phyloP scores from a whole-genome alignment of 768 basidiomycete species.

The Floccularia luteovirens region DNA sequence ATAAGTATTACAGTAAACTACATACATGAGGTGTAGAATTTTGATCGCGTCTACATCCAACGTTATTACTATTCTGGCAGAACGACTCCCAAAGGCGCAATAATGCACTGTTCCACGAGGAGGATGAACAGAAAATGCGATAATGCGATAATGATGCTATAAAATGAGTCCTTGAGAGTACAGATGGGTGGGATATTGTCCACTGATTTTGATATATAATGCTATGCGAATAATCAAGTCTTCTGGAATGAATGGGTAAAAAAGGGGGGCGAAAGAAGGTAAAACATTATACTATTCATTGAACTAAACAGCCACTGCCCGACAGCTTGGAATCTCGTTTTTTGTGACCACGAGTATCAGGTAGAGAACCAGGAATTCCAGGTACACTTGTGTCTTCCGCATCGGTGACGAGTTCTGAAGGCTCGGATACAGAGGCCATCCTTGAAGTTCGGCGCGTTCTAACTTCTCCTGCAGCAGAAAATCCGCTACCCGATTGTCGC shows the following conservation, averaged over 20 bases:
- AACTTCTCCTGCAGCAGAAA: not conserved
- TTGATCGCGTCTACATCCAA: no score
- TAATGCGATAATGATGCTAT: not conserved
- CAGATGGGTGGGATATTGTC: no score
- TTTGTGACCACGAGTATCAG: slow-evolving; percentile 25
- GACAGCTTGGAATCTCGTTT: slow-evolving; percentile 31
- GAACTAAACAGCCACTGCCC: slow-evolving; percentile 27
- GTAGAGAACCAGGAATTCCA: slow-evolving; percentile 26
- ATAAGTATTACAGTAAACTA: no score
- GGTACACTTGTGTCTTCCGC: not conserved
- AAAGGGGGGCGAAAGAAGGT: slow-evolving; percentile 3
- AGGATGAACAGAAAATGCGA: not conserved
- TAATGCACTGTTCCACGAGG: not conserved
- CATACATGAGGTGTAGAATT: no score
- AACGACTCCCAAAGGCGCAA: no score
- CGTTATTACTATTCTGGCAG: no score
- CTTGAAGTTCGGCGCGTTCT: no score
- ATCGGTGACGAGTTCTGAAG: not conserved
- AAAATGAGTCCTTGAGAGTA: no score
- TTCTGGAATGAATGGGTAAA: slow-evolving; percentile 1
- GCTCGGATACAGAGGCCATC: no score
- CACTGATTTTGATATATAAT: no score
- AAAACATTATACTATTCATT: slow-evolving; percentile 41
- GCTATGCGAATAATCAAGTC: not conserved
- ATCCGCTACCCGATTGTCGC: not conserved